A percentile compares a stretch with the other conserved stretches of the same genome.
Evolutionary conservation across 108 stramenopile species (phyloP).

Genomic region (Nitzschia palea): DNA sequence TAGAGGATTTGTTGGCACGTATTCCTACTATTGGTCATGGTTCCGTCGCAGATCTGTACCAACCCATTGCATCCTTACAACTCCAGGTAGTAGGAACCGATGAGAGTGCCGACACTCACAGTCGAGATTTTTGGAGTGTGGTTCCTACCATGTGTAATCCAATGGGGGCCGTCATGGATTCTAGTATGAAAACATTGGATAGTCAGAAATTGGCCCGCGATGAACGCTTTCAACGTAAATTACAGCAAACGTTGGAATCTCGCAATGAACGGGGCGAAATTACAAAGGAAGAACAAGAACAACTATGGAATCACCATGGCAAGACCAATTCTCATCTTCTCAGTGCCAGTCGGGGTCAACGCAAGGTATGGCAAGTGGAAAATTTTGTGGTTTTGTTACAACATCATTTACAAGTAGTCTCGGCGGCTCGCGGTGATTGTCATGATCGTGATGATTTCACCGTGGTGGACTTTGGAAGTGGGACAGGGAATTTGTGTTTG

Average conservation of each 20-base stretch:
- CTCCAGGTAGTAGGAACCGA: background rate
- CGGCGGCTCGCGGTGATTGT: background rate
- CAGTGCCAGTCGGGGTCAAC: slow-evolving; percentile 32
- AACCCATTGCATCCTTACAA: slow-evolving; percentile 6
- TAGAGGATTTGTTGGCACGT: slow-evolving; percentile 14
- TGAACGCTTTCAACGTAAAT: slow-evolving; percentile 4
- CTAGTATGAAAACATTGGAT: background rate
- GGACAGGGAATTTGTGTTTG: slow-evolving; percentile 39
- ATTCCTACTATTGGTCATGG: background rate
- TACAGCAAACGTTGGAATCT: slow-evolving; percentile 8
- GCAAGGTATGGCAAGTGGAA: slow-evolving; percentile 40
- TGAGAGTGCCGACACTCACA: background rate
- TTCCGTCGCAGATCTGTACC: background rate
- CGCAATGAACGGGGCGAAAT: slow-evolving; percentile 24
- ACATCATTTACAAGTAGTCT: slow-evolving; percentile 1
- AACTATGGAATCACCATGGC: slow-evolving; percentile 27
- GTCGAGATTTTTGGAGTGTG: slow-evolving; percentile 15
- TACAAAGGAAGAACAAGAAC: slow-evolving; percentile 11
- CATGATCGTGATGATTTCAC: slow-evolving; percentile 3
- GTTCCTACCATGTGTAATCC: slow-evolving; percentile 31
- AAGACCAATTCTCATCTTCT: slow-evolving; percentile 1
- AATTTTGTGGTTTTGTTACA: slow-evolving; percentile 25
- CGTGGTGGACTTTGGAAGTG: slow-evolving; percentile 36
- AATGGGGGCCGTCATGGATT: slow-evolving; percentile 26
- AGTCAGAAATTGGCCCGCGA: slow-evolving; percentile 1